A percentile compares a stretch with the other conserved stretches of the same genome.
These are phyloP conservation scores for Salix dunnii DNA, from an alignment of 345 rosid genomes.

Conservation along the genomic window DNA sequence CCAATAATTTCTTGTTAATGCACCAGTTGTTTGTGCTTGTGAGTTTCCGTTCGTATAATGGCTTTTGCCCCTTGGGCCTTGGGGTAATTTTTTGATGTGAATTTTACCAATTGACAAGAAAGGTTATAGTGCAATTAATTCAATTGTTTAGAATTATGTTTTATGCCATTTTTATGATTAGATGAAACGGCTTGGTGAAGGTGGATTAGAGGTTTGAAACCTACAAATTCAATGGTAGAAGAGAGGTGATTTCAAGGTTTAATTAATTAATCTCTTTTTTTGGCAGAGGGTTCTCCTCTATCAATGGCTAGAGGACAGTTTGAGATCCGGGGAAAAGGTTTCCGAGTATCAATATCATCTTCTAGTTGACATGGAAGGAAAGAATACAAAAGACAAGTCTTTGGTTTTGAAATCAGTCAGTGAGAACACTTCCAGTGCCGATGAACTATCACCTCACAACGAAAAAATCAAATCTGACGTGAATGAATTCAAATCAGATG, in stretches of 20 bases:
- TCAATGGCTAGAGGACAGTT: constrained; percentile 85
- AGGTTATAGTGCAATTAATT: too few species aligned
- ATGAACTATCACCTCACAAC: constrained; percentile 32
- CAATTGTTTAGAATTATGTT: too few species aligned
- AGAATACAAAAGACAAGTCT: constrained; percentile 25
- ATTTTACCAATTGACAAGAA: too few species aligned
- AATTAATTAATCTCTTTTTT: not conserved
- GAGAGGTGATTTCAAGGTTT: not conserved
- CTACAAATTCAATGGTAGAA: not conserved
- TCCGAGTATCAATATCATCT: constrained; percentile 57
- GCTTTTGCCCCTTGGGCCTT: too few species aligned
- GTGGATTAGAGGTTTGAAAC: not conserved
- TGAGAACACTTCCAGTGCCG: constrained; percentile 22
- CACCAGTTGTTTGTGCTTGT: not conserved
- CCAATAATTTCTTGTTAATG: too few species aligned
- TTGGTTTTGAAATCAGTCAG: constrained; percentile 15
- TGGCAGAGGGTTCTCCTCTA: constrained; percentile 59
- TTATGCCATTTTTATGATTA: not conserved
- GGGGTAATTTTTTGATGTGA: too few species aligned
- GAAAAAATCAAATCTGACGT: constrained; percentile 35
- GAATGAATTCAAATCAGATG: constrained; percentile 11
- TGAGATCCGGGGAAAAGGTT: constrained; percentile 63
- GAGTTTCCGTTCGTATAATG: not conserved
- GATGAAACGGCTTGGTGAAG: not conserved
- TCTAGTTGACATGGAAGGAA: constrained; percentile 35